phyloP scores from a whole-genome alignment of 371 early-diverging fungal species.

The Vairimorpha apis region DNA sequence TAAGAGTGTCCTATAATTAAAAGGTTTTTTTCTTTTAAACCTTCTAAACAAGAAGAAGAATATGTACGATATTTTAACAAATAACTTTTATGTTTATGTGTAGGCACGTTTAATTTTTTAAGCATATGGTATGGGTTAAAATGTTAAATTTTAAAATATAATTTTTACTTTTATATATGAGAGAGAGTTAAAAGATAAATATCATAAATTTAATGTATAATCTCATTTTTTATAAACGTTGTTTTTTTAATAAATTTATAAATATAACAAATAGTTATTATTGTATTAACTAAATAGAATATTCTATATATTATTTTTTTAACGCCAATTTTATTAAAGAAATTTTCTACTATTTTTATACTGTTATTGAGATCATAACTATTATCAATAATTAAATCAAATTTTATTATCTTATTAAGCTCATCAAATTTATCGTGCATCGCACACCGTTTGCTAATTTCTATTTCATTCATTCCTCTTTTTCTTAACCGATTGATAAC shows the following conservation, averaged over 20 bases:
- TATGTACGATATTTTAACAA: conserved; percentile 25
- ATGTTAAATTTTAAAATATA: too few relatives aligned
- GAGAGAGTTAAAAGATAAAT: too few relatives aligned
- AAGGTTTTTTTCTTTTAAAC: neutral
- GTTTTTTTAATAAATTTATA: too few relatives aligned
- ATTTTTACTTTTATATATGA: too few relatives aligned
- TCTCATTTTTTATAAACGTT: too few relatives aligned
- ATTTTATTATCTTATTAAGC: neutral
- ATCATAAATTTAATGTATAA: too few relatives aligned
- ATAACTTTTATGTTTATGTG: conserved; percentile 25
- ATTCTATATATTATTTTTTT: too few relatives aligned
- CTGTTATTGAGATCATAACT: neutral
- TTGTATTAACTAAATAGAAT: too few relatives aligned
- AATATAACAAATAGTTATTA: too few relatives aligned
- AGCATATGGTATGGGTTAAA: too few relatives aligned
- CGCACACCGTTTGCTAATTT: neutral
- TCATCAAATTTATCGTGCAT: neutral
- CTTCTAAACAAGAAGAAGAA: neutral
- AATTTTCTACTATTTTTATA: neutral
- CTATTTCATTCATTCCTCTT: conserved; percentile 9
- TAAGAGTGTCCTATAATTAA: conserved; percentile 53
- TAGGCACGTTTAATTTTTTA: conserved; percentile 36
- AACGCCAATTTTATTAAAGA: too few relatives aligned
- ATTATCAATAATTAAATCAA: conserved; percentile 4
- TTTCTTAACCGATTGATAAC: conserved; percentile 8